Evolutionary conservation across 2,329 filamentous ascomycete genomes (phyloP).

Genomic region (Colletotrichum melonis): DNA sequence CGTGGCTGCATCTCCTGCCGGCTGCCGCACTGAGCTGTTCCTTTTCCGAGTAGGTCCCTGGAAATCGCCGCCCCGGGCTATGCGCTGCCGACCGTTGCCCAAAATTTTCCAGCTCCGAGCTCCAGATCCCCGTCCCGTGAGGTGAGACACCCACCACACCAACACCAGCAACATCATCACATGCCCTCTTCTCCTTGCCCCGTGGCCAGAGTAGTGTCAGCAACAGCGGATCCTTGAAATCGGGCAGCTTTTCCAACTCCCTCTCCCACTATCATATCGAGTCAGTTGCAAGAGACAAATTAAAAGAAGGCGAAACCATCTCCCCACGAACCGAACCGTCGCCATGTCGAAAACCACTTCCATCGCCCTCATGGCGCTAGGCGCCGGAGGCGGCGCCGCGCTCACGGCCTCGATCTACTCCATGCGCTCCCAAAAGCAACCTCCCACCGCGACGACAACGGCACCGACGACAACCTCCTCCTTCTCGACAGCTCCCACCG

Average conservation of each 20-base stretch:
- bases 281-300: neutral
- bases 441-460: conserved; percentile 43
- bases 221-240: conserved; percentile 20
- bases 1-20: neutral
- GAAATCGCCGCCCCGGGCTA: conserved; percentile 18
- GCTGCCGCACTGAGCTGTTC: conserved; percentile 7
- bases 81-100: conserved; percentile 8
- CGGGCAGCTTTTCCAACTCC: neutral
- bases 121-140: conserved; percentile 22
- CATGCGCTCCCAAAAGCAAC: conserved; percentile 56
- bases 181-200: conserved; percentile 24
- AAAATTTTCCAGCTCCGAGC: conserved; percentile 32
- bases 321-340: conserved; percentile 33
- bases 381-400: conserved; percentile 81
- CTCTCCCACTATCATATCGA: neutral
- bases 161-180: conserved; percentile 21
- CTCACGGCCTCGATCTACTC: conserved; percentile 77
- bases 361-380: conserved; percentile 78
- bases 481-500: conserved; percentile 44
- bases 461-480: conserved; percentile 41
- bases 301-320: neutral
- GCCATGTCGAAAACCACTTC: conserved; percentile 81
- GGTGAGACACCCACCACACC: conserved; percentile 33
- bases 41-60: conserved; percentile 8
- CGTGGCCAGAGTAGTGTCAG: conserved; percentile 26